A percentile compares a stretch with the other conserved stretches of the same genome.
These are phyloP conservation scores for Colletotrichum acutatum DNA, from an alignment of 2,329 filamentous ascomycete species.

Conservation along the genomic window DNA sequence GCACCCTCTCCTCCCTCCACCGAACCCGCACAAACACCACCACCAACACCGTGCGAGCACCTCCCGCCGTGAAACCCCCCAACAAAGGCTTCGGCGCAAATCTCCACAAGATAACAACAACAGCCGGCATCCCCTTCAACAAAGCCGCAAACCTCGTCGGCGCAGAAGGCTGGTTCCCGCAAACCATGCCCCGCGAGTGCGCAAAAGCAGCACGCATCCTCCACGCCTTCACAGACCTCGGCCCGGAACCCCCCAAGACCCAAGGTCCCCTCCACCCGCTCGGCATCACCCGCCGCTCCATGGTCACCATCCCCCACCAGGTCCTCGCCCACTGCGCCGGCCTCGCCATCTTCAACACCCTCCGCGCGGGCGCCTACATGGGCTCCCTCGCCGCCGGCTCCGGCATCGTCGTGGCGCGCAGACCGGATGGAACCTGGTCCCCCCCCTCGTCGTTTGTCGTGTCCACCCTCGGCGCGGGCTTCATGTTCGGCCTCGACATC, in stretches of 20 bases:
- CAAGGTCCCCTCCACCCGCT: constrained; percentile 45
- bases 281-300: constrained; percentile 45
- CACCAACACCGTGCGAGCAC: background rate
- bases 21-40: background rate
- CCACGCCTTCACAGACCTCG: constrained; percentile 73
- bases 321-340: constrained; percentile 67
- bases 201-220: constrained; percentile 82
- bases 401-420: constrained; percentile 68
- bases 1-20: constrained; percentile 12
- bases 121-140: constrained; percentile 74
- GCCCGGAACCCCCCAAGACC: constrained; percentile 35
- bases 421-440: constrained; percentile 72
- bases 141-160: constrained; percentile 75
- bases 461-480: constrained; percentile 76
- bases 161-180: constrained; percentile 81
- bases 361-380: constrained; percentile 67
- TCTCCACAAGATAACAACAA: constrained; percentile 75
- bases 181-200: constrained; percentile 77
- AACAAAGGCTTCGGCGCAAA: constrained; percentile 57
- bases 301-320: constrained; percentile 51
- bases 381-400: constrained; percentile 69
- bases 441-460: constrained; percentile 78
- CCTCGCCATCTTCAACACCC: constrained; percentile 72
- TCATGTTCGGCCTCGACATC: constrained; percentile 78
- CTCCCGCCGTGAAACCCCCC: constrained; percentile 11